Conservation (phyloP, 371 early-diverging fungal species). For the Lichtheimia ornata region DNA sequence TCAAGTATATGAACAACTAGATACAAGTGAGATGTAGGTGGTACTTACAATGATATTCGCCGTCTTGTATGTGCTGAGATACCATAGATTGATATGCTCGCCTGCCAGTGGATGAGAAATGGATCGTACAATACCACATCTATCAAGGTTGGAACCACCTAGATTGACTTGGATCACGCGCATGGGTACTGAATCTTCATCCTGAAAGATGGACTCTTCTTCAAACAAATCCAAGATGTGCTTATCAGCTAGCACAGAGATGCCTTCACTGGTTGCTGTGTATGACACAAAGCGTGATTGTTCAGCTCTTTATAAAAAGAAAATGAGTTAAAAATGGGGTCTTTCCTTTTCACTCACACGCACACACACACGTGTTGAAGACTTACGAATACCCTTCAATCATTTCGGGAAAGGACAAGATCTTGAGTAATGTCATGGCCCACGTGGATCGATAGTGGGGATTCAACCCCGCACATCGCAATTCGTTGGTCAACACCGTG, state of each 20-base stretch:
- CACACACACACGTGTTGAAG: no score
- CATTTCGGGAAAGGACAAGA: conserved; percentile 65
- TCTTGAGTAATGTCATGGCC: conserved; percentile 64
- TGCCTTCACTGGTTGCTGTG: conserved; percentile 72
- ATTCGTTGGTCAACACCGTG: conserved; percentile 49
- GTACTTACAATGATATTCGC: conserved; percentile 70
- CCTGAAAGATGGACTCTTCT: conserved; percentile 60
- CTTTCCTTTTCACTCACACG: background rate
- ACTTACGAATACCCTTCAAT: conserved; percentile 26
- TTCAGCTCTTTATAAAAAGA: background rate
- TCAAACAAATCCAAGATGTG: conserved; percentile 60
- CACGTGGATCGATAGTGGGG: conserved; percentile 50
- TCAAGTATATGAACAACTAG: background rate
- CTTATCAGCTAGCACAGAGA: conserved; percentile 70
- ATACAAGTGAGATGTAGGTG: background rate
- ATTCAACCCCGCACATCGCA: conserved; percentile 70
- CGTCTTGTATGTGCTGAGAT: conserved; percentile 70
- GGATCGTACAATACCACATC: conserved; percentile 75
- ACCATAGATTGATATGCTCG: conserved; percentile 67
- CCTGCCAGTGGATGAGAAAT: conserved; percentile 70
- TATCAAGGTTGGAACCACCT: conserved; percentile 61
- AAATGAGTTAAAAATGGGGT: background rate
- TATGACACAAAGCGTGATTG: conserved; percentile 65
- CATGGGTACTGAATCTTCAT: conserved; percentile 56
- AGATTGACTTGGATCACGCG: conserved; percentile 76